These are phyloP conservation scores for Kodamaea kakaduensis DNA, from an alignment of 805 yeast species.

Conservation along the genomic window DNA sequence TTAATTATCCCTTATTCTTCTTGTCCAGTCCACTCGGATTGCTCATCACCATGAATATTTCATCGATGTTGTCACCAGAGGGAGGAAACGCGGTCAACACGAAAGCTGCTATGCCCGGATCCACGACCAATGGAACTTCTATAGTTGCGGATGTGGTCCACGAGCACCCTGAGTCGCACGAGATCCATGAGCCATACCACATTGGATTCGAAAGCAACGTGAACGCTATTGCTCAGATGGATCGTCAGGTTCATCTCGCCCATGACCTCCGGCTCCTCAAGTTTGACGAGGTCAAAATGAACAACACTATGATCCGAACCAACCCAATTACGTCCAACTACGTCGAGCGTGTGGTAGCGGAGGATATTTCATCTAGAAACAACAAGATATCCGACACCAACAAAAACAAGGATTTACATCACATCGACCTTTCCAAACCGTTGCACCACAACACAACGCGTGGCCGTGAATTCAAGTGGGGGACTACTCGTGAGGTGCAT, in stretches of 20 bases:
- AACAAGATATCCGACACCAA: constrained; percentile 17
- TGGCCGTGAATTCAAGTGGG: constrained; percentile 28
- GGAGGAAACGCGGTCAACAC: constrained; percentile 7
- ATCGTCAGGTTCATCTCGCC: constrained; percentile 13
- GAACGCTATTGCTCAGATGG: constrained; percentile 13
- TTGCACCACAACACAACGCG: constrained; percentile 22
- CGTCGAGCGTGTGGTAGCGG: constrained; percentile 34
- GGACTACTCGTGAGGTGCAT: constrained; percentile 22
- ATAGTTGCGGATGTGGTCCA: constrained; percentile 3
- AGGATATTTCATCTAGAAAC: constrained; percentile 27
- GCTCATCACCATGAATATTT: constrained; percentile 25
- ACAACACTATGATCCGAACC: constrained; percentile 16
- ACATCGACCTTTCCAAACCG: constrained; percentile 14
- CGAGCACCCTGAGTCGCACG: constrained; percentile 2
- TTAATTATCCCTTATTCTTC: constrained; percentile 3
- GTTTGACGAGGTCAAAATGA: constrained; percentile 14
- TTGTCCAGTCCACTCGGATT: not conserved
- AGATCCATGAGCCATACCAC: constrained; percentile 11
- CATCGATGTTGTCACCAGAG: constrained; percentile 33
- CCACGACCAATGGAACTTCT: not conserved
- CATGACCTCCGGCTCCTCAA: constrained; percentile 12
- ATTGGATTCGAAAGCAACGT: constrained; percentile 13
- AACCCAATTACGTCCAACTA: constrained; percentile 27
- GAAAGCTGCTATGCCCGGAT: not conserved
- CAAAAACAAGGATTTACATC: constrained; percentile 19